Conservation (phyloP, 225 moss, liverwort and hornwort species). For the Sphagnum contortum region DNA sequence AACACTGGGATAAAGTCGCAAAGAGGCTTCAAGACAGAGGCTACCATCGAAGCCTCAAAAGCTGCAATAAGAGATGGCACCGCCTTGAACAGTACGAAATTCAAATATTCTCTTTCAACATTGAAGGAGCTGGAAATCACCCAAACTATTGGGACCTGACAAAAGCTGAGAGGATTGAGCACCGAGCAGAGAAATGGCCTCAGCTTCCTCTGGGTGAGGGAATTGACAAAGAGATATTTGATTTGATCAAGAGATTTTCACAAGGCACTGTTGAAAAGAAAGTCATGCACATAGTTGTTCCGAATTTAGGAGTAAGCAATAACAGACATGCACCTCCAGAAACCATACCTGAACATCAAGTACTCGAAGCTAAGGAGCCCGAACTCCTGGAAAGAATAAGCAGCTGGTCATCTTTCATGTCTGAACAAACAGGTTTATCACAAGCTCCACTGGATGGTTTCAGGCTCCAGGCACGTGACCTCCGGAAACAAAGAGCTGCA, state of each 20-base stretch:
- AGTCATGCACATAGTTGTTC: background rate
- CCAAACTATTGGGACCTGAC: slow-evolving; percentile 49
- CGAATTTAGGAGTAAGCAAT: too few relatives aligned
- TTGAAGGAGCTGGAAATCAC: slow-evolving; percentile 18
- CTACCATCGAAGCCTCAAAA: slow-evolving; percentile 28
- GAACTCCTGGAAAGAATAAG: background rate
- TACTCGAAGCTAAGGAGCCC: background rate
- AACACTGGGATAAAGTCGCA: slow-evolving; percentile 43
- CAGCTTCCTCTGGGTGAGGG: slow-evolving; percentile 36
- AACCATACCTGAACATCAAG: background rate
- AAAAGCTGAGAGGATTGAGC: slow-evolving; percentile 14
- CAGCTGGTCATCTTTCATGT: slow-evolving; percentile 5
- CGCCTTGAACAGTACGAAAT: slow-evolving; percentile 35
- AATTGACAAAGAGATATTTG: slow-evolving; percentile 34
- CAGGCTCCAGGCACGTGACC: slow-evolving; percentile 43
- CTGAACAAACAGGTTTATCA: slow-evolving; percentile 5
- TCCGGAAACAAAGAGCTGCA: slow-evolving; percentile 18
- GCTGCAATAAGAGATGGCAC: slow-evolving; percentile 54
- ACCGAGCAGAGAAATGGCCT: slow-evolving; percentile 20
- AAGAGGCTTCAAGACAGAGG: slow-evolving; percentile 27
- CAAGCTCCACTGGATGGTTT: slow-evolving; percentile 31
- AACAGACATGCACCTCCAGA: background rate
- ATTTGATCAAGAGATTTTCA: slow-evolving; percentile 14
- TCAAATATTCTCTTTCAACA: slow-evolving; percentile 43
- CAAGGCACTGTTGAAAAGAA: slow-evolving; percentile 11